Evolutionary conservation across 192 early-diverging fungal species (phyloP), one percentile per base, ranked within the genome.

Genomic region (Gaertneriomyces semiglobifer): DNA sequence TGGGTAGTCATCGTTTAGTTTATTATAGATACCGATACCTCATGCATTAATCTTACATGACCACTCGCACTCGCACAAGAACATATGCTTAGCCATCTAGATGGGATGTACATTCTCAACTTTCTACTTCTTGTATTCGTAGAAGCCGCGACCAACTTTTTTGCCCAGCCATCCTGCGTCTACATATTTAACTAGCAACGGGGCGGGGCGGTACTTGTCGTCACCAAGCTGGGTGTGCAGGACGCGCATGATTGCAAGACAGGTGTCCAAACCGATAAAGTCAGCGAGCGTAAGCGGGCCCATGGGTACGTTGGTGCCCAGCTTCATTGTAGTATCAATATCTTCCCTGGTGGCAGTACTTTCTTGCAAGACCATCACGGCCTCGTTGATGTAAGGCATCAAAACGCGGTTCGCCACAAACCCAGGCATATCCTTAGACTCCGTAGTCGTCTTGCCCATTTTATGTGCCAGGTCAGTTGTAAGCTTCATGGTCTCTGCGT

Each of bases 371-470:
- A 88, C 88, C 65, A 90, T 89, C 8, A 90, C 65, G 7, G 96
- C 94, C 78, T 98, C 96, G 77, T 98, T 98, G 69, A 98, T 98
- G 80, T 98, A 98, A 44, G 96, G 96, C 93, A 98, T 98, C 72
- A 98, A 79, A 62, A 98, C 64, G 14, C 96, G 83, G 82, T 98
- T 98, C 41, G 96, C 93, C 62, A 98, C 93, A 72, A 98, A 98
- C 9, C 53, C 96, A 12, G 96, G 96, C 53, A 92, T 87, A 79
- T 98, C 96, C 66, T 83, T 79, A 45, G 85, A 87, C 65, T 85
- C 72, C 4, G 96, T 97, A 48, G 87, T 90, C n/a, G 87, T 92
- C 83, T 98, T 98, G 50, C 92, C 92, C 93, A 98, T 95, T 19
- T 73, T 77, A 19, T 83, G 74, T 1, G 93, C 92, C 43, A 98